These are phyloP conservation scores for Ilex aquifolium DNA, from an alignment of 257 asterid species.

Conservation along the genomic window DNA sequence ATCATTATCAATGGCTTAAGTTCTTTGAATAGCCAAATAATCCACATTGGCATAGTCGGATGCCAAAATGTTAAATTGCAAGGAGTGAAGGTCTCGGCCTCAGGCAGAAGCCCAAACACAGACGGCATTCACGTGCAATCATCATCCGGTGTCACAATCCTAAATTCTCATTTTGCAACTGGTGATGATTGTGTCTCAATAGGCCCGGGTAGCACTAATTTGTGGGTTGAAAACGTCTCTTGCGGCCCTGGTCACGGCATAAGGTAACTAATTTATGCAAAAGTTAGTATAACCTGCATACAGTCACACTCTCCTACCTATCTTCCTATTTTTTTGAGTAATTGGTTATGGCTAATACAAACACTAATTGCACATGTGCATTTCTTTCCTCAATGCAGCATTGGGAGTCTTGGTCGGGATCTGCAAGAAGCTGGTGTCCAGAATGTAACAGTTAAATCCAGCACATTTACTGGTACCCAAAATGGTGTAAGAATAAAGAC, in stretches of 20 bases:
- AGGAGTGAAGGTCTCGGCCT: background rate
- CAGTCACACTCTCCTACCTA: too few species aligned
- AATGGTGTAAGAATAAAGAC: conserved; percentile 4
- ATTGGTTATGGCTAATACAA: too few species aligned
- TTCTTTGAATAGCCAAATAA: too few species aligned
- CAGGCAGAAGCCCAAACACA: background rate
- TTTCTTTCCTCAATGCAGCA: background rate
- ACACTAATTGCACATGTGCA: too few species aligned
- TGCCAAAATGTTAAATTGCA: too few species aligned
- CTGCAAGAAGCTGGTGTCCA: background rate
- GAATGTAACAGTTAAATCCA: background rate
- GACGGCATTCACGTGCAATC: conserved; percentile 1
- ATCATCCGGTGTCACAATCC: background rate
- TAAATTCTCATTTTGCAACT: background rate
- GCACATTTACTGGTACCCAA: background rate
- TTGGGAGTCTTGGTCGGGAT: background rate
- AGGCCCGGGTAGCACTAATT: background rate
- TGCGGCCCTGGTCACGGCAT: conserved; percentile 3
- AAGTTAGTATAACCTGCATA: too few species aligned
- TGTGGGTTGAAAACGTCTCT: background rate
- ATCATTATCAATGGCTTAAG: too few species aligned
- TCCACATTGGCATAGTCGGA: too few species aligned
- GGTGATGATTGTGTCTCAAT: conserved; percentile 1
- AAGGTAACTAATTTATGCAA: background rate
- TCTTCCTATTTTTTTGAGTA: too few species aligned